phyloP scores from a whole-genome alignment of 495 filamentous ascomycete species.

The Neurospora pannonica region DNA sequence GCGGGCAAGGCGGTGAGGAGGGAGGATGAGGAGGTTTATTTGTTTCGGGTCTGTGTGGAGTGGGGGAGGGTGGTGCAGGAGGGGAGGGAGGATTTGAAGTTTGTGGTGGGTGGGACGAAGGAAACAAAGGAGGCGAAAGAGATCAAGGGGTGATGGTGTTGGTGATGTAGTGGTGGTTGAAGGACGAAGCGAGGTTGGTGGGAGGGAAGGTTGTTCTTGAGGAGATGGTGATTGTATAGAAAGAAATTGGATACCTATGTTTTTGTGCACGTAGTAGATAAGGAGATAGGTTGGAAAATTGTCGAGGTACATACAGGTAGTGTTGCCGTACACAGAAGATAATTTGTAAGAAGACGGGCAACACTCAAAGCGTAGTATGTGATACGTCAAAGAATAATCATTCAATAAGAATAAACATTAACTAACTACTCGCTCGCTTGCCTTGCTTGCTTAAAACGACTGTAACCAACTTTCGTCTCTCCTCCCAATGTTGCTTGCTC shows the following conservation, averaged over 20 bases:
- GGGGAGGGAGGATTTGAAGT: conserved; percentile 48
- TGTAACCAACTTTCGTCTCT: neutral
- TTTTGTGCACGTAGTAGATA: too few species aligned
- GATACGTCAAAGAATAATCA: too few species aligned
- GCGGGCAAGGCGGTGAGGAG: conserved; percentile 53
- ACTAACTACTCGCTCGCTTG: neutral
- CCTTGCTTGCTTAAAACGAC: neutral
- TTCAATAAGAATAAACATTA: neutral
- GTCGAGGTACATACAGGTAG: too few species aligned
- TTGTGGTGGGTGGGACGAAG: conserved; percentile 15
- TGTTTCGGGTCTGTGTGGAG: conserved; percentile 69
- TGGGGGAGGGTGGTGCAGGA: conserved; percentile 62
- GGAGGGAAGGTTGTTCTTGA: too few species aligned
- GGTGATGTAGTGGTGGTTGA: too few species aligned
- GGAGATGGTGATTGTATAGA: too few species aligned
- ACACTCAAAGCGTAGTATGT: too few species aligned
- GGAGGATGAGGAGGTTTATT: conserved; percentile 78
- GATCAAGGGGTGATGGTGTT: neutral
- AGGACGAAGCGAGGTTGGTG: too few species aligned
- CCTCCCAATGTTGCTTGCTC: neutral
- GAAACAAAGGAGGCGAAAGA: neutral
- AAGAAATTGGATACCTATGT: too few species aligned
- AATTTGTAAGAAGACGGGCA: too few species aligned
- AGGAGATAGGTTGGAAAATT: too few species aligned
- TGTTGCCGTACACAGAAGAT: too few species aligned